A percentile compares a stretch with the other conserved stretches of the same genome.
phyloP scores from a whole-genome alignment of 768 basidiomycete species.

The Mrakia hoshinonis region DNA sequence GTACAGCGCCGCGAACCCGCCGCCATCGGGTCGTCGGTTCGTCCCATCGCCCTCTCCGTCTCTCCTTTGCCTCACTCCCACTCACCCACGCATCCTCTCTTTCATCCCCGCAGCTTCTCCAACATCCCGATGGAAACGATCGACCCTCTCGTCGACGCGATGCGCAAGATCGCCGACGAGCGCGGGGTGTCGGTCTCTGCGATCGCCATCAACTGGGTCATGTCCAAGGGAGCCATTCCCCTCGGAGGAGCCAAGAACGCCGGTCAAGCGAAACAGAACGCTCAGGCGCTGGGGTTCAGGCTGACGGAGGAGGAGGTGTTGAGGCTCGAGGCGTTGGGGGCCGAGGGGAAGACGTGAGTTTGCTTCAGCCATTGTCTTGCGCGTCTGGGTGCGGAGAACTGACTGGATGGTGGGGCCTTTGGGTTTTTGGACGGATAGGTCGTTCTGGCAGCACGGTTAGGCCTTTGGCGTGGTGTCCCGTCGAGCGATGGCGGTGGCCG shows the following conservation, averaged over 20 bases:
- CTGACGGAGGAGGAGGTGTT: slow-evolving; percentile 3
- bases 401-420: not conserved
- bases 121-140: slow-evolving; percentile 37
- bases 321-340: slow-evolving; percentile 12
- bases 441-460: slow-evolving; percentile 19
- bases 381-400: not conserved
- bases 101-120: slow-evolving; percentile 16
- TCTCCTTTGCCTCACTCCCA: not conserved
- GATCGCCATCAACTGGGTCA: slow-evolving; percentile 41
- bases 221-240: slow-evolving; percentile 39
- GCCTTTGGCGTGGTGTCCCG: no score
- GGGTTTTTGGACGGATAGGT: not conserved
- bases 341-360: slow-evolving; percentile 18
- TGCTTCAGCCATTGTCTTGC: no score
- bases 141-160: slow-evolving; percentile 36
- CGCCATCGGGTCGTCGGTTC: slow-evolving; percentile 35
- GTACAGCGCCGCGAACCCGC: slow-evolving; percentile 37
- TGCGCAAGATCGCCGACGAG: slow-evolving; percentile 35
- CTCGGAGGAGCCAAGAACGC: slow-evolving; percentile 39
- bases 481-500: no score
- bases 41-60: slow-evolving; percentile 13
- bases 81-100: not conserved
- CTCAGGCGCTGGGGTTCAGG: slow-evolving; percentile 18
- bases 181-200: slow-evolving; percentile 37
- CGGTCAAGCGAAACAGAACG: slow-evolving; percentile 35